A percentile compares a stretch with the other conserved stretches of the same genome.
Conservation (phyloP, 2,329 filamentous ascomycete genomes). For the Aspergillus arachidicola region DNA sequence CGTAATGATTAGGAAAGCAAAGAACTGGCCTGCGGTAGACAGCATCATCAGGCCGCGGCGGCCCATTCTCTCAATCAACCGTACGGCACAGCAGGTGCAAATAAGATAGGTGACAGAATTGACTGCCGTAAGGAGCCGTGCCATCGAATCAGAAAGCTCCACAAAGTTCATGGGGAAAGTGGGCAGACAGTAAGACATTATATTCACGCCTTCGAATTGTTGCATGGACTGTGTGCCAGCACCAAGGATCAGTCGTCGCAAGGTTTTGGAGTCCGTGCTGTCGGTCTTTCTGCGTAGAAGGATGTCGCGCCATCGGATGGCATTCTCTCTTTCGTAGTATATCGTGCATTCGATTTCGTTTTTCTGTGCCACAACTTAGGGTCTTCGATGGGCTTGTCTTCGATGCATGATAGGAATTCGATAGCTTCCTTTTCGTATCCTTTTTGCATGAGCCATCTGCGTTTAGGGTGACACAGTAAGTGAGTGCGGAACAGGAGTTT, state of each 20-base stretch:
- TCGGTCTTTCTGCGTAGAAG: conserved; percentile 29
- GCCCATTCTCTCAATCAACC: conserved; percentile 55
- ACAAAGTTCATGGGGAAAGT: conserved; percentile 55
- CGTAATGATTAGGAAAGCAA: conserved; percentile 57
- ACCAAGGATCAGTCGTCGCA: conserved; percentile 55
- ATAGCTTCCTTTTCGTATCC: conserved; percentile 43
- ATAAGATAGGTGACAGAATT: conserved; percentile 55
- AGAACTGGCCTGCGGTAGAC: conserved; percentile 52
- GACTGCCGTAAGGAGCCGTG: conserved; percentile 59
- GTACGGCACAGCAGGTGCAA: conserved; percentile 51
- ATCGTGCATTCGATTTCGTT: too few species aligned
- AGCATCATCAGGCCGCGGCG: conserved; percentile 61
- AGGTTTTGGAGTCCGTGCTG: conserved; percentile 42
- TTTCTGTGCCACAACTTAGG: too few species aligned
- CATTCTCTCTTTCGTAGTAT: too few species aligned
- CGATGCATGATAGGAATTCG: too few species aligned
- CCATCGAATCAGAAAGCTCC: conserved; percentile 45
- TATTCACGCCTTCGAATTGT: conserved; percentile 47
- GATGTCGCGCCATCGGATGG: too few species aligned
- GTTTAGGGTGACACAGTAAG: too few species aligned
- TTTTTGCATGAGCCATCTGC: conserved; percentile 45
- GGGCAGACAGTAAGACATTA: conserved; percentile 54
- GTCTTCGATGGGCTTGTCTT: too few species aligned
- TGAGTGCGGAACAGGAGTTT: not conserved
- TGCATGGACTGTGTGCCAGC: conserved; percentile 59